Evolutionary conservation across 768 basidiomycete species (phyloP), one percentile per base, ranked within the genome.

Genomic region (Mycena kentingensis): DNA sequence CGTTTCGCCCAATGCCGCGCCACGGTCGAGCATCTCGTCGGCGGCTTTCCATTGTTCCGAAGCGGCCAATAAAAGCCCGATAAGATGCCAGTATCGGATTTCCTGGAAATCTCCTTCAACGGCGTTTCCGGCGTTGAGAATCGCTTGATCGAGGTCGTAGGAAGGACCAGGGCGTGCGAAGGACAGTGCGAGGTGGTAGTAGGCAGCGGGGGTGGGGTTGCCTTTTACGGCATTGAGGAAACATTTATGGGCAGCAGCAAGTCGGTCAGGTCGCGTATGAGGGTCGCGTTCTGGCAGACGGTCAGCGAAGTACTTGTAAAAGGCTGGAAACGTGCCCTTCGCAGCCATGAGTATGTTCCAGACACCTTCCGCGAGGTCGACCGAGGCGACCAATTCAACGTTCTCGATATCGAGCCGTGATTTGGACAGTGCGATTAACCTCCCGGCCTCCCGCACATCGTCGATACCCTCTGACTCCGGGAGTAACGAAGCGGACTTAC

Each of bases 31-130:
- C 3, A 94, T 84, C 53, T 84, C 83, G 27, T 73, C 73, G 0
- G 95, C 93, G 11, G 85, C 88, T 28, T 70, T 70, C 90, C 91
- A 92, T 58, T 93, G 85, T 56, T 88, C 90, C 25, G 77, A 73
- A 8, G 88, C 86, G 0, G 85, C 84, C n/a, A 95, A 75, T 11
- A 96, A 68, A 4, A 98, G 72, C 0, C 89, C 93, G 0, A 98
- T 77, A 15, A 98, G 79, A 69, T 98, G 96, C 95, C 94, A 98
- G 47, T 89, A 87, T 35, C 90, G 79, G 22, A 90, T 71, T 50
- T 80, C 78, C 34, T 62, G 65, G 0, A 86, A 74, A 26, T 87
- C 82, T 5, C 77, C 75, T 65, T 94, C 88, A 3, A 96, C 83
- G 1, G 93, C 89, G 3, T 73, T 63, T 5, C 86, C 83, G 0